These are phyloP conservation scores for Chaetomium fimeti DNA, from an alignment of 495 filamentous ascomycete genomes.

Conservation along the genomic window DNA sequence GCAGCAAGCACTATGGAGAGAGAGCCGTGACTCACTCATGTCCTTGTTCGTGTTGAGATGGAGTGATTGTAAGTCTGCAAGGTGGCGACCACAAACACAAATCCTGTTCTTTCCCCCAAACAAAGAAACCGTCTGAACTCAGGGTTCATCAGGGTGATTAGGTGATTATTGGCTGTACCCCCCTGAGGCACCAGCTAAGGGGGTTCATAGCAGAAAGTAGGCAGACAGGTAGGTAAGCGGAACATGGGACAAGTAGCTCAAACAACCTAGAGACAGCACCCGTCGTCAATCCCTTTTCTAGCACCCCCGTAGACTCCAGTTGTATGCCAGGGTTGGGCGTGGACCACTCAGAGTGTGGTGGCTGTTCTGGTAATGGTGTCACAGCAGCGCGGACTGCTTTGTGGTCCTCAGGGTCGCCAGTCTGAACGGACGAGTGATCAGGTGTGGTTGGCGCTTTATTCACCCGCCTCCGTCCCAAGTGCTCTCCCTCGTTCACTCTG, in stretches of 20 bases:
- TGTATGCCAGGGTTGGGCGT: background rate
- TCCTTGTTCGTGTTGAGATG: background rate
- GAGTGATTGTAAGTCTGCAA: background rate
- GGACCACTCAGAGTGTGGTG: background rate
- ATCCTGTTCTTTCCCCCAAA: background rate
- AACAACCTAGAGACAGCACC: too few species aligned
- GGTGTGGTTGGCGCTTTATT: background rate
- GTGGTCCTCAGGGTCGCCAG: background rate
- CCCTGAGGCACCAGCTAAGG: background rate
- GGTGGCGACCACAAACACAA: background rate
- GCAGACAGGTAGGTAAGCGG: background rate
- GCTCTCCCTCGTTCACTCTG: background rate
- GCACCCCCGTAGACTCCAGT: background rate
- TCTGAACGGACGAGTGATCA: background rate
- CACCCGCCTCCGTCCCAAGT: slow-evolving; percentile 1
- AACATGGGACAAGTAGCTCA: background rate
- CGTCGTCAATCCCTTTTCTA: background rate
- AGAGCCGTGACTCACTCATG: background rate
- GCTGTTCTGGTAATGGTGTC: background rate
- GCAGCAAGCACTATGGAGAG: background rate
- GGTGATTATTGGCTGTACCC: too few species aligned
- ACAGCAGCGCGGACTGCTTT: background rate
- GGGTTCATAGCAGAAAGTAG: background rate
- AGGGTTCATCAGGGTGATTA: too few species aligned
- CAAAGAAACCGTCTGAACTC: background rate